Conservation (phyloP, 345 rosid species). For the Rhizophora mangle region DNA sequence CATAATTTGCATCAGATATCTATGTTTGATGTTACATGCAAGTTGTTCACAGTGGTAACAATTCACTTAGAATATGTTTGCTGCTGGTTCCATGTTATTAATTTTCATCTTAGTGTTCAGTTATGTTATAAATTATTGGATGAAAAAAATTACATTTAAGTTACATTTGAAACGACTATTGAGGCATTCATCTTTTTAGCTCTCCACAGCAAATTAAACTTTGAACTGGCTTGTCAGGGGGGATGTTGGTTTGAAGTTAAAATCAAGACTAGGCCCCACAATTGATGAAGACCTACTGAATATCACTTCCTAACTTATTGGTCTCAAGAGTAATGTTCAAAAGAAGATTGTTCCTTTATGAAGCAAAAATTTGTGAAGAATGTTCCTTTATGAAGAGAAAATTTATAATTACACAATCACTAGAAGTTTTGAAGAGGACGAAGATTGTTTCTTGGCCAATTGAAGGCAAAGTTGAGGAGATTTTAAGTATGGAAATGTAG, state of each 20-base stretch:
- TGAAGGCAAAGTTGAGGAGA: conserved; percentile 49
- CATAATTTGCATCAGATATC: too few species aligned
- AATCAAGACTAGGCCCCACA: conserved; percentile 89
- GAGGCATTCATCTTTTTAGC: conserved; percentile 26
- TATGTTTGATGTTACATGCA: too few species aligned
- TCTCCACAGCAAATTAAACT: conserved; percentile 47
- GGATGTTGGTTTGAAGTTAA: conserved; percentile 93
- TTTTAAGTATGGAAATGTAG: conserved; percentile 49
- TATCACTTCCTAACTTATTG: conserved; percentile 60
- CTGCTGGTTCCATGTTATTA: conserved; percentile 2
- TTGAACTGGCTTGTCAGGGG: conserved; percentile 96
- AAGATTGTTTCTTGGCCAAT: conserved; percentile 43
- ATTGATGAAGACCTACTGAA: conserved; percentile 68
- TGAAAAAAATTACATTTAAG: conserved; percentile 16
- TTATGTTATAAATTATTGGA: background rate
- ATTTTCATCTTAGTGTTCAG: background rate
- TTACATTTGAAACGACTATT: conserved; percentile 22
- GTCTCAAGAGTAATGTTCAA: conserved; percentile 49
- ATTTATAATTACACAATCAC: conserved; percentile 49
- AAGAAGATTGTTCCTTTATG: conserved; percentile 60
- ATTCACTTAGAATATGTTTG: background rate
- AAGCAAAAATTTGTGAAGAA: conserved; percentile 59
- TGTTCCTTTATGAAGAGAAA: conserved; percentile 58
- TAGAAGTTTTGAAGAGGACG: conserved; percentile 75
- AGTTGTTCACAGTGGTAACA: too few species aligned